Base-by-base conservation (phyloP, 2,329 filamentous ascomycete species). In the Chaetothyriales sp. region DNA sequence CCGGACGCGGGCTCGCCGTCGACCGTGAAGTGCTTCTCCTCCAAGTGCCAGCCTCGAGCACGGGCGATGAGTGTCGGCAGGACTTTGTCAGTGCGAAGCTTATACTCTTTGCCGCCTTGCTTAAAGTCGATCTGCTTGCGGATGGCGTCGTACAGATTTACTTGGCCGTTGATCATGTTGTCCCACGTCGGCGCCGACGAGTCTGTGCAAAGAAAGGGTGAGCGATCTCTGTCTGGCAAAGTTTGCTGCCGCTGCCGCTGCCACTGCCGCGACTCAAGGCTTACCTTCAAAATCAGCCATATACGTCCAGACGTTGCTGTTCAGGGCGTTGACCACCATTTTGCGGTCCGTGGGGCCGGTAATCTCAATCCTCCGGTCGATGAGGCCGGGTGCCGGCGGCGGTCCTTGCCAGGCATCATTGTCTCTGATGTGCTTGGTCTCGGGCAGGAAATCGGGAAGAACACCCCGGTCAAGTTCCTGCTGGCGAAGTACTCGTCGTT, bases 211-310 rank as follows among this genome's bases (percentile, higher is more conserved):
- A 9, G 48, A 9, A 44, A 9, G 48, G 47, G 28, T 40, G 2
- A 40, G 33, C 52, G 50, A 51, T 47, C 49, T 48, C 25, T n/a
- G 44, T 48, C 25, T n/a, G 44, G 22, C 49, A 43, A 40, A 43
- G 18, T n/a, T 20, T n/a, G 13, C 22, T 20, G 18, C 13, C 5
- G 22, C 5, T 19, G 18, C 22, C n/a, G 13, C 22, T 20, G 18
- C 13, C 5, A 15, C 5, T 19, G 18, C 22, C n/a, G 3, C 28
- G 18, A 43, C 43, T 18, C 19, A 29, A 33, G 10, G 68, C 77
- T 63, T 69, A 92, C 89, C 90, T 73, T 98, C 92, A 61, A 98
- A 94, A 71, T 98, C 92, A 47, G 92, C 92, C 92, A 98, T 98
- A 66, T 97, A 98, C 52, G 90, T 97, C 85, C 86, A 97, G 20